Evolutionary conservation across 805 yeast species (phyloP).

Genomic region (Saccharomycopsis fodiens): DNA sequence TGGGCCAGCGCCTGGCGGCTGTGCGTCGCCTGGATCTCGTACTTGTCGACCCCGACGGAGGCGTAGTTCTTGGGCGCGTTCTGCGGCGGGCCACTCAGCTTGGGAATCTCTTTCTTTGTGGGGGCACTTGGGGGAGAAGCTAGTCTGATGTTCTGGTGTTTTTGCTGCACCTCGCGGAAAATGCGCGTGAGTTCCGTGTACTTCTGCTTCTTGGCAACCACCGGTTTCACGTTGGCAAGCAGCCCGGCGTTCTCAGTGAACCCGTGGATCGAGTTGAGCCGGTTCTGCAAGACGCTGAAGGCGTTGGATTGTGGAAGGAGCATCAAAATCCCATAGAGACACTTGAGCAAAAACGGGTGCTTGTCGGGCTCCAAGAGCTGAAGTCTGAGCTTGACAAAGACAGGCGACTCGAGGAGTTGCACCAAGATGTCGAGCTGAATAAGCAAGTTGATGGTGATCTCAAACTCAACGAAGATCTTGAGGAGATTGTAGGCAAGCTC

Average conservation of each 20-base stretch:
- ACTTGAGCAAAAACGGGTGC: conserved; percentile 74
- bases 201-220: conserved; percentile 11
- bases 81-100: neutral
- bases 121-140: neutral
- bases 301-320: conserved; percentile 90
- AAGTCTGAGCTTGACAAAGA: conserved; percentile 76
- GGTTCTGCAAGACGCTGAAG: conserved; percentile 68
- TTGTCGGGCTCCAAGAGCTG: conserved; percentile 84
- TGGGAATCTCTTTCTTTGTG: neutral
- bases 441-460: conserved; percentile 67
- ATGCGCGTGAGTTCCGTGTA: conserved; percentile 34
- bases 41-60: conserved; percentile 6
- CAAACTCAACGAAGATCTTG: conserved; percentile 73
- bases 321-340: conserved; percentile 90
- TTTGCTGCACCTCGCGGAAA: conserved; percentile 41
- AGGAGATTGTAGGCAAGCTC: conserved; percentile 81
- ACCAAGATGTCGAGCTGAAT: conserved; percentile 86
- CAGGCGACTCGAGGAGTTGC: conserved; percentile 87
- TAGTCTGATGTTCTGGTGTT: conserved; percentile 27
- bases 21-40: conserved; percentile 2
- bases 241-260: conserved; percentile 4
- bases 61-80: conserved; percentile 3
- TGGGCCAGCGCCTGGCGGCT: neutral
- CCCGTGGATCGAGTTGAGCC: conserved; percentile 51
- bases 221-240: conserved; percentile 1